phyloP scores from a whole-genome alignment of 257 asterid genomes.

The Linaria vulgaris region DNA sequence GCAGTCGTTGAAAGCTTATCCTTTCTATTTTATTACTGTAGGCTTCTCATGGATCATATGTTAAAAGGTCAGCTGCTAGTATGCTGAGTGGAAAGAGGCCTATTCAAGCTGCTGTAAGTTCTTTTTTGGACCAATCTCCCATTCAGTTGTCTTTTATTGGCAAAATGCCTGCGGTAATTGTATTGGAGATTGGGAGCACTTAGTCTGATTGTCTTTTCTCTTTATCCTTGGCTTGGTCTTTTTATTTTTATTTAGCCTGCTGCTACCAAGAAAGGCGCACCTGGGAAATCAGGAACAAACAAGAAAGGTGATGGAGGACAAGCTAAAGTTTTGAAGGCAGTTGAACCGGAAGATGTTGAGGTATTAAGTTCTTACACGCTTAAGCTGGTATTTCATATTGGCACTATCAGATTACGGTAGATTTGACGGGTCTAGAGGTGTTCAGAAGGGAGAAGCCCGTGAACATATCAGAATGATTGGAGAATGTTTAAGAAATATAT shows the following conservation, averaged over 20 bases:
- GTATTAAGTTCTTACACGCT: constrained; percentile 25
- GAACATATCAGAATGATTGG: too few relatives aligned
- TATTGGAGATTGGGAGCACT: not conserved
- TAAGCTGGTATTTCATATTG: too few relatives aligned
- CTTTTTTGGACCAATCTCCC: constrained; percentile 3
- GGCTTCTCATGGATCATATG: constrained; percentile 67
- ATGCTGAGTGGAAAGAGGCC: constrained; percentile 95
- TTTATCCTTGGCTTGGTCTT: not conserved
- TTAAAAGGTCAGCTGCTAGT: constrained; percentile 92
- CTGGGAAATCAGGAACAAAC: constrained; percentile 60
- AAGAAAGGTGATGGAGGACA: constrained; percentile 81
- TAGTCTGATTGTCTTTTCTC: constrained; percentile 1
- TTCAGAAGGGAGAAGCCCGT: too few relatives aligned
- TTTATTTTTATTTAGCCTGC: constrained; percentile 51
- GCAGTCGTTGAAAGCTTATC: constrained; percentile 13
- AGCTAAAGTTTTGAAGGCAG: constrained; percentile 58
- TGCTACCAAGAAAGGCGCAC: constrained; percentile 61
- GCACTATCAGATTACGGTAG: too few relatives aligned
- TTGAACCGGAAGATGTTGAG: constrained; percentile 89
- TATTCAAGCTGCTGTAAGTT: constrained; percentile 71
- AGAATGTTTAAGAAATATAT: too few relatives aligned
- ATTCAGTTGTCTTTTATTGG: constrained; percentile 7
- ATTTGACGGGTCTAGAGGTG: too few relatives aligned
- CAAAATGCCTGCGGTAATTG: not conserved
- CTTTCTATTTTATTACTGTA: constrained; percentile 36